phyloP scores from a whole-genome alignment of 441 rosid genomes.

The Erodium trifolium region DNA sequence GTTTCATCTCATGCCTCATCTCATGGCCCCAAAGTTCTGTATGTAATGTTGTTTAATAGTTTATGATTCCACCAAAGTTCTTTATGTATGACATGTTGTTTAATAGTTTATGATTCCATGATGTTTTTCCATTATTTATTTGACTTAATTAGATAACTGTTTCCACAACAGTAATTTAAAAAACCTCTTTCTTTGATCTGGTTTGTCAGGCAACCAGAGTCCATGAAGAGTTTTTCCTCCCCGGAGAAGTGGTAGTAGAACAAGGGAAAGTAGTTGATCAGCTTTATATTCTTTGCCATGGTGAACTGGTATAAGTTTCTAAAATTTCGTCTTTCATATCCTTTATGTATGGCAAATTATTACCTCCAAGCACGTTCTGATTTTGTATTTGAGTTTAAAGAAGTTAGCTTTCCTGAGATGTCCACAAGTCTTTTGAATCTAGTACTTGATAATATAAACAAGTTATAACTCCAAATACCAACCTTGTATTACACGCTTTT shows the following conservation, averaged over 20 bases:
- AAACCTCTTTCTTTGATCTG: conserved; percentile 7
- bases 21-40: neutral
- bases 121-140: no score
- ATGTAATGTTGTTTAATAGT: neutral
- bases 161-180: no score
- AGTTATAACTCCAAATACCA: no score
- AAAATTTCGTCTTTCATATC: neutral
- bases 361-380: neutral
- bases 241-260: conserved; percentile 87
- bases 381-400: conserved; percentile 3
- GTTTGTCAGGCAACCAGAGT: conserved; percentile 54
- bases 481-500: no score
- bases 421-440: neutral
- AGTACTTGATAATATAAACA: neutral
- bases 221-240: conserved; percentile 93
- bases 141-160: no score
- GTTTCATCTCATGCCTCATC: neutral
- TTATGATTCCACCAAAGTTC: neutral
- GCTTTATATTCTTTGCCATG: conserved; percentile 83
- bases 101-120: neutral
- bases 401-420: neutral
- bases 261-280: conserved; percentile 88
- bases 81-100: neutral
- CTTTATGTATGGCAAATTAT: neutral
- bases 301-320: conserved; percentile 52